Base-by-base conservation (phyloP, 805 yeast species). In the Yamadazyma nakazawae region DNA sequence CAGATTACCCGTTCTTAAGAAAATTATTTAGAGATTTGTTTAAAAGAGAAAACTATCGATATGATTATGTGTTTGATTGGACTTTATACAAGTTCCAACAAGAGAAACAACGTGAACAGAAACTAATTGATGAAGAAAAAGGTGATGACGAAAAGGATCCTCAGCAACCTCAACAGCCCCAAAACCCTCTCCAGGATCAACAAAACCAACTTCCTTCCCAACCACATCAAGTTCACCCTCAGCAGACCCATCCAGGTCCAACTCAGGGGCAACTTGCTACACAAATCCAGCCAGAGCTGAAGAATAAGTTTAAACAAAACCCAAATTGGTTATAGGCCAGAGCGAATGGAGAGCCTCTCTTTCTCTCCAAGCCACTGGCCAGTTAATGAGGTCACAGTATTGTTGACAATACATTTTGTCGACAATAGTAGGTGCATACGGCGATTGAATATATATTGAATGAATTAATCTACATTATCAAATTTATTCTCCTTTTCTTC, bases 1-100 rank as follows among this genome's bases (percentile, higher is more conserved):
- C 99, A 10, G 98, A 92, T 68, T 92, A 94, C 66, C 78, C 82
- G 39, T 92, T 85, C 63, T 76, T 92, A 66, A 85, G 97, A 60
- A 85, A 88, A 64, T 75, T 92, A 48, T 86, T 92, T 70, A 82
- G 97, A 60, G 97, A 91, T 62, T 75, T 94, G 58, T 89, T 89
- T 63, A 75, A 88, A 53, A 81, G 92, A 54, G 92, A 92, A 64
- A 88, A 88, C 48, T 92, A 89, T 66, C 82, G 85, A 57, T 92
- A 91, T 66, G 98, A 92, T 69, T 92, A 90, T 67, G 82, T 94
- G 18, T 92, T 90, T 68, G 99, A 92, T 69, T 92, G 99, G 99
- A 92, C 97, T 25, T 80, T 90, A 52, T 86, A 84, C 71, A 87
- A 86, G 64, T 84, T 80, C 64, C 85, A 78, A 55, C 72, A 78